Evolutionary conservation across 2,329 filamentous ascomycete genomes (phyloP), one percentile per base, ranked within the genome.

Genomic region (Emergomyces orientalis): DNA sequence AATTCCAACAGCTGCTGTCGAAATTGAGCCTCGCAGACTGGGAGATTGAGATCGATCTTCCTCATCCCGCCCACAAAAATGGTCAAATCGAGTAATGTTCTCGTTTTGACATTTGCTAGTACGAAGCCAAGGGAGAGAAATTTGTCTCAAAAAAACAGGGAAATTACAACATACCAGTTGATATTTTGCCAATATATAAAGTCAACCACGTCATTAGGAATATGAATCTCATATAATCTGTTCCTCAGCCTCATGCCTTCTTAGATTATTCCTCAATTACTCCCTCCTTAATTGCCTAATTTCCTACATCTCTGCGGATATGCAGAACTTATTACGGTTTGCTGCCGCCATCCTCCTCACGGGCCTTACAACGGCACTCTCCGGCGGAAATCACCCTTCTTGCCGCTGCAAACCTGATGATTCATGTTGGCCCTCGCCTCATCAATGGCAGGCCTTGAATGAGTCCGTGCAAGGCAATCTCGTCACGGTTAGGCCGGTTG

Each of bases 401-500:
- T 67, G 64, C 51, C 66, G 66, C 45, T 82, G 78, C 70, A 75
- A 81, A 47, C 83, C 84, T 0, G 79, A 78, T 19, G 81, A 86
- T 62, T n/a, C 65, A 0, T 79, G 77, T 68, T 88, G 84, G 83
- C 85, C 85, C 0, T 71, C 73, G 0, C 27, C 66, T 0, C 55
- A 67, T 1, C 70, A 72, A 5, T 87, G 84, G 84, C 66, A 73
- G 7, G 62, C 68, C 0, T 78, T 87, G 60, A 85, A 87, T 67
- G 61, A 69, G 17, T 79, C 83, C 0, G 73, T 86, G 1, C 73
- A 74, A 27, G 83, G 82, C 0, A 75, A 73, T 4, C 73, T 87
- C 34, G 74, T 86, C 51, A 75, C 78, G 13, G 84, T 81, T 0
- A 71, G 80, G 2, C 84, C 85, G 0, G 68, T 85, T 2, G 84